phyloP scores from a whole-genome alignment of 2,329 filamentous ascomycete genomes.

The Phyllachora maydis region DNA sequence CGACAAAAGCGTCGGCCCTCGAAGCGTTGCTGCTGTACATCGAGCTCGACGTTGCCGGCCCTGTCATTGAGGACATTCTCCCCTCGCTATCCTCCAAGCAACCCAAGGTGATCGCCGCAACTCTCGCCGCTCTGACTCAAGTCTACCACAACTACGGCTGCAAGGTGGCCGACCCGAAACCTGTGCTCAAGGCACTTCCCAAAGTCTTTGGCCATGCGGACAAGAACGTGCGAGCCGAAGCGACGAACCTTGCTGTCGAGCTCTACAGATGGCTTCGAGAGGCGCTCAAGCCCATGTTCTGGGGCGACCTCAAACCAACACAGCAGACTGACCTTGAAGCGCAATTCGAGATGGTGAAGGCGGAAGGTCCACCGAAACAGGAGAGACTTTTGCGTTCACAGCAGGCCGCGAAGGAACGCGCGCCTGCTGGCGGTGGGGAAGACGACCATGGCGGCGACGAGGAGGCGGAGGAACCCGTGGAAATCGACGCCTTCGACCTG shows the following conservation, averaged over 20 bases:
- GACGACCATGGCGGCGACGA: slow-evolving; percentile 35
- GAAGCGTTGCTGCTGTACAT: slow-evolving; percentile 79
- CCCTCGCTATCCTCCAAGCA: slow-evolving; percentile 72
- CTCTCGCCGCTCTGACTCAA: slow-evolving; percentile 54
- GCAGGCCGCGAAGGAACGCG: slow-evolving; percentile 61
- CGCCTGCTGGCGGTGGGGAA: slow-evolving; percentile 36
- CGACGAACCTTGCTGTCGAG: slow-evolving; percentile 78
- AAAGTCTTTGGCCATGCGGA: slow-evolving; percentile 93
- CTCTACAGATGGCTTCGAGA: slow-evolving; percentile 94
- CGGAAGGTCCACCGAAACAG: slow-evolving; percentile 73
- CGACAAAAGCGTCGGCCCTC: slow-evolving; percentile 68
- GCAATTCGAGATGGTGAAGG: slow-evolving; percentile 82
- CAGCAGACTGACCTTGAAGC: slow-evolving; percentile 89
- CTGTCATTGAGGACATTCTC: slow-evolving; percentile 77
- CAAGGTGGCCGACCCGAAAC: slow-evolving; percentile 86
- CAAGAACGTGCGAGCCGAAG: slow-evolving; percentile 92
- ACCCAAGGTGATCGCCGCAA: slow-evolving; percentile 61
- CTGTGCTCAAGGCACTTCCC: slow-evolving; percentile 68
- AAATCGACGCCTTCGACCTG: slow-evolving; percentile 64
- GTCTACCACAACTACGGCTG: slow-evolving; percentile 91
- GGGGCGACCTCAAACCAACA: slow-evolving; percentile 84
- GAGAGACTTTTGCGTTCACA: slow-evolving; percentile 76
- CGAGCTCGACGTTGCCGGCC: slow-evolving; percentile 69
- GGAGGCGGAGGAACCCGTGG: slow-evolving; percentile 37
- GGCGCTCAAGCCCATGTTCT: slow-evolving; percentile 96